These are phyloP conservation scores for Kwoniella sp. DNA, from an alignment of 768 basidiomycete species.

Conservation along the genomic window DNA sequence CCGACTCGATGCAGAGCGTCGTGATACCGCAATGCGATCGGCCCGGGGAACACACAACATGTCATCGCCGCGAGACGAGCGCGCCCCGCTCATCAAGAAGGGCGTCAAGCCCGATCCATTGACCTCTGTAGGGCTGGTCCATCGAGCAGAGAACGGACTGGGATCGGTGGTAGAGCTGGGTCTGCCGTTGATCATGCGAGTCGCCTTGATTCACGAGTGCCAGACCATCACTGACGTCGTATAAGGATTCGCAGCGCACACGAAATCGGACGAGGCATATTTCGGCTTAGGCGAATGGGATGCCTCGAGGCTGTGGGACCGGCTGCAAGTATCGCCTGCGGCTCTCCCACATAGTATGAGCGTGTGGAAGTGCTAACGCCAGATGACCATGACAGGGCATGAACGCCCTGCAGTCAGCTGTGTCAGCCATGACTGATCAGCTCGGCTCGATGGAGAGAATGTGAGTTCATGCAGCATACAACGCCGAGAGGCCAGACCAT, in stretches of 20 bases:
- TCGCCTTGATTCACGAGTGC: slow-evolving; percentile 52
- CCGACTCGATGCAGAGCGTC: too few species aligned
- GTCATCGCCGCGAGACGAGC: too few species aligned
- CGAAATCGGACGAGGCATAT: slow-evolving; percentile 67
- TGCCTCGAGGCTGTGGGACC: slow-evolving; percentile 85
- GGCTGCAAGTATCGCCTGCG: slow-evolving; percentile 57
- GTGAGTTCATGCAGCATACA: slow-evolving; percentile 67
- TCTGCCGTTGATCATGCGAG: slow-evolving; percentile 70
- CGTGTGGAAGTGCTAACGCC: neutral
- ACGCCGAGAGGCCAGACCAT: neutral
- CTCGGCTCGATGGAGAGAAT: slow-evolving; percentile 80
- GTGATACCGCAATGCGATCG: too few species aligned
- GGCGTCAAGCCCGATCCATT: slow-evolving; percentile 37
- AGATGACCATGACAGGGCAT: slow-evolving; percentile 53
- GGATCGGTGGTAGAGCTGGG: slow-evolving; percentile 60
- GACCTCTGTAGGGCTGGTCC: slow-evolving; percentile 41
- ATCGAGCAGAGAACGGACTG: slow-evolving; percentile 61
- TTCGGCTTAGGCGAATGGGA: slow-evolving; percentile 71
- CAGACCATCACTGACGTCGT: slow-evolving; percentile 13
- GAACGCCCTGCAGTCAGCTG: slow-evolving; percentile 68
- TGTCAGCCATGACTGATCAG: slow-evolving; percentile 78
- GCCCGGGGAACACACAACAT: too few species aligned
- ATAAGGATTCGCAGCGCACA: slow-evolving; percentile 63
- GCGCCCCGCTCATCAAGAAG: slow-evolving; percentile 43
- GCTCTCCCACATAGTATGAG: too few species aligned